These are phyloP conservation scores for Phycomyces nitens DNA, from an alignment of 192 early-diverging fungal genomes.

Conservation along the genomic window DNA sequence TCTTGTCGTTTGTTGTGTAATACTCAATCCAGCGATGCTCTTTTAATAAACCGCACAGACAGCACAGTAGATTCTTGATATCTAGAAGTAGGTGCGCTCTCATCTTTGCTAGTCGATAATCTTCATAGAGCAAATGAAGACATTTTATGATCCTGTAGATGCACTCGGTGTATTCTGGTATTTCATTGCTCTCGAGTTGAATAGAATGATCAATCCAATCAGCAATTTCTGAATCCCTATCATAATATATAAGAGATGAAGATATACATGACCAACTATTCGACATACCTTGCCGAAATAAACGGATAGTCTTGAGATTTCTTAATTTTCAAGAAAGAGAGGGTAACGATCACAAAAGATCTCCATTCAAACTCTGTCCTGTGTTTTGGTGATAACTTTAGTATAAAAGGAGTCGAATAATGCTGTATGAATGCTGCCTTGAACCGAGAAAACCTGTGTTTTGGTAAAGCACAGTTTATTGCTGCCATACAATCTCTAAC, in stretches of 20 bases:
- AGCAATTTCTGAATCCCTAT: background rate
- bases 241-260: background rate
- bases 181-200: background rate
- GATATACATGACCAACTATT: background rate
- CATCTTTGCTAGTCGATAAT: constrained; percentile 4
- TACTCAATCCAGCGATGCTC: constrained; percentile 9
- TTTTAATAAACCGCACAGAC: background rate
- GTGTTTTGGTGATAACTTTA: background rate
- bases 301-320: background rate
- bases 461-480: constrained; percentile 8
- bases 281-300: no score
- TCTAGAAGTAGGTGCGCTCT: background rate
- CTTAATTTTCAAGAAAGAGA: constrained; percentile 6
- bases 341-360: background rate
- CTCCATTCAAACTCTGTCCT: constrained; percentile 7
- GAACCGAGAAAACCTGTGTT: background rate
- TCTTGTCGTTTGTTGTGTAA: background rate
- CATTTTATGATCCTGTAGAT: background rate
- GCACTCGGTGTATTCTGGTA: background rate
- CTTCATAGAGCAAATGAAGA: constrained; percentile 14
- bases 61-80: constrained; percentile 1
- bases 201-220: background rate
- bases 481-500: constrained; percentile 12
- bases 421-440: background rate
- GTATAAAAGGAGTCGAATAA: background rate